A percentile compares a stretch with the other conserved stretches of the same genome.
phyloP scores from a whole-genome alignment of 2,329 filamentous ascomycete species.

The Metarhizium rileyi region DNA sequence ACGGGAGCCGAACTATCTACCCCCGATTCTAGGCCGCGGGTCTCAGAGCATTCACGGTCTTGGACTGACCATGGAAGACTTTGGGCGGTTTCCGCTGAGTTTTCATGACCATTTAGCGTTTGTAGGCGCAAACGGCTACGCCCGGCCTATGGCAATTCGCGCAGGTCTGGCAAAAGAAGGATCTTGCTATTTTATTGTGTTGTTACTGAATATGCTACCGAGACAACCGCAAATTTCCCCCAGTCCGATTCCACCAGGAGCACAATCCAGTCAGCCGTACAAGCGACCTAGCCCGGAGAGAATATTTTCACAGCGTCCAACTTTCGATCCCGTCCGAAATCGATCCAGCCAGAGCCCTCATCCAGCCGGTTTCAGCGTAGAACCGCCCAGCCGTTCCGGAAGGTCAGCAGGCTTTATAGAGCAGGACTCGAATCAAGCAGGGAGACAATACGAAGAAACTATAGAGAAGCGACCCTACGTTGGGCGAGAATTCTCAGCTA shows the following conservation, averaged over 20 bases:
- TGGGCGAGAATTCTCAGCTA: background rate
- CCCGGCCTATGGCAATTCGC: conserved; percentile 38
- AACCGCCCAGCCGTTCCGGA: background rate
- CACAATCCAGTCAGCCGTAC: conserved; percentile 31
- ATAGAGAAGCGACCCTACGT: background rate
- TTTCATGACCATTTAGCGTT: conserved; percentile 48
- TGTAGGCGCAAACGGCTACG: conserved; percentile 39
- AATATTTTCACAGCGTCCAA: conserved; percentile 33
- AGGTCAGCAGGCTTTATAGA: background rate
- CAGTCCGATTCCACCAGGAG: conserved; percentile 34
- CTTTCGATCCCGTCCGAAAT: conserved; percentile 36
- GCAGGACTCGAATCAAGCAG: background rate
- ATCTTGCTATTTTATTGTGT: conserved; percentile 52
- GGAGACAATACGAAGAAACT: background rate
- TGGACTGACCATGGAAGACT: conserved; percentile 42
- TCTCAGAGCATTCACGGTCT: conserved; percentile 45
- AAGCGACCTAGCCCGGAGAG: conserved; percentile 20
- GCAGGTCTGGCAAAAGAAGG: conserved; percentile 50
- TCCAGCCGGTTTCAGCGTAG: background rate
- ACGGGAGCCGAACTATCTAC: conserved; percentile 52
- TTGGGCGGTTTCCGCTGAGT: conserved; percentile 41
- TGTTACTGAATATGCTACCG: conserved; percentile 31
- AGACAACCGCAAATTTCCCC: conserved; percentile 34
- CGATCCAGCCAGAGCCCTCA: conserved; percentile 24
- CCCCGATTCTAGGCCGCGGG: conserved; percentile 50